Percentiles rank a stretch among this genome's conserved stretches.
Evolutionary conservation across 2,329 filamentous ascomycete genomes (phyloP).

Genomic region (Fusarium sororula): DNA sequence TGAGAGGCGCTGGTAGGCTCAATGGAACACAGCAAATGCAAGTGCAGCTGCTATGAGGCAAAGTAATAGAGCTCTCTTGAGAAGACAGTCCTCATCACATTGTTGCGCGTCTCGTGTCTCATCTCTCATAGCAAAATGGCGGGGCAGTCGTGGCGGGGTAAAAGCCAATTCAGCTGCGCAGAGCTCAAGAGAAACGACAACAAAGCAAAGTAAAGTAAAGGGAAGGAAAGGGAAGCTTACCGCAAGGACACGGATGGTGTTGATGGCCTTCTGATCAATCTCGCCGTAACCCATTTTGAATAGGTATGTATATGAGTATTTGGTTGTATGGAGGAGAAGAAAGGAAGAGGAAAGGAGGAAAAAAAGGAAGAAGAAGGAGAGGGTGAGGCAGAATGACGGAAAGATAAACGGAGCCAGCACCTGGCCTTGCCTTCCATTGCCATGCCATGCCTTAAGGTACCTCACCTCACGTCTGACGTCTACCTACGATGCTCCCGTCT

Average conservation of each 20-base stretch:
- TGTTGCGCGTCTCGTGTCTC: conserved; percentile 15
- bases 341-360: conserved; percentile 38
- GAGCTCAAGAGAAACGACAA: conserved; percentile 44
- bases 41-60: neutral
- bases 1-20: neutral
- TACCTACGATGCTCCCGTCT: conserved; percentile 3
- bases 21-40: neutral
- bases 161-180: conserved; percentile 44
- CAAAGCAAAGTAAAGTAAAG: neutral
- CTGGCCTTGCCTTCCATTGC: neutral
- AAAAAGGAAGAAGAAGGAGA: conserved; percentile 36
- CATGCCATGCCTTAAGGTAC: neutral
- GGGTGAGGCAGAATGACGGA: conserved; percentile 36
- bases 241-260: conserved; percentile 96
- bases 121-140: conserved; percentile 33
- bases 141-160: conserved; percentile 50
- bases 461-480: conserved; percentile 23
- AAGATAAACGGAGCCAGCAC: conserved; percentile 38
- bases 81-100: conserved; percentile 17
- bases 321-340: conserved; percentile 37
- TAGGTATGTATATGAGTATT: conserved; percentile 43
- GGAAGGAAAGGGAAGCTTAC: conserved; percentile 64
- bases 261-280: conserved; percentile 89
- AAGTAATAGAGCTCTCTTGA: neutral
- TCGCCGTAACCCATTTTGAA: conserved; percentile 87